These are phyloP conservation scores for Thalassiosira exigua DNA, from an alignment of 352 stramenopile species.

Conservation along the genomic window DNA sequence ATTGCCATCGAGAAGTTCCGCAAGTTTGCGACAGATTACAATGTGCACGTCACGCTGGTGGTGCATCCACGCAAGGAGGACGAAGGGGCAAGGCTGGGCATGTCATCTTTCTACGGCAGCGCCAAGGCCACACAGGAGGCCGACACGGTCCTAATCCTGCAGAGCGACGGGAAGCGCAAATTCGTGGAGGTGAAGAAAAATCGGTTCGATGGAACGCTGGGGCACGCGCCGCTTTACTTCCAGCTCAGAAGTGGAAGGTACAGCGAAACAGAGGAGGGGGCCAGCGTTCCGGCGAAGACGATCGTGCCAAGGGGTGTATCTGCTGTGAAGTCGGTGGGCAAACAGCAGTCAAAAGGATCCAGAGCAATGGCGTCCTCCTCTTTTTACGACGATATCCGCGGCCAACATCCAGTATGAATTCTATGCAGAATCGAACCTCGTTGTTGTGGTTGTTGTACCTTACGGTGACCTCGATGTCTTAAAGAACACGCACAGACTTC, in stretches of 20 bases:
- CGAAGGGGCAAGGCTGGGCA: conserved; percentile 86
- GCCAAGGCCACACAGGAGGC: conserved; percentile 99
- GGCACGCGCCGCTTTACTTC: conserved; percentile 71
- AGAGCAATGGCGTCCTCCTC: conserved; percentile 15
- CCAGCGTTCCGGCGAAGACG: conserved; percentile 19
- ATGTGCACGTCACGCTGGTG: conserved; percentile 98
- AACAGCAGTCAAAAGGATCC: conserved; percentile 4
- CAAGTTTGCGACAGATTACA: conserved; percentile 96
- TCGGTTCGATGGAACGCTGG: conserved; percentile 81
- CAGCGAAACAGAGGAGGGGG: conserved; percentile 47
- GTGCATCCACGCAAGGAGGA: conserved; percentile 99
- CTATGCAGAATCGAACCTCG: no score
- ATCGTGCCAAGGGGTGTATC: conserved; percentile 33
- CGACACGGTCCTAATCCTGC: conserved; percentile 99
- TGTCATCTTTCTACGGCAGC: conserved; percentile 97
- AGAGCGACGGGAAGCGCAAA: conserved; percentile 88
- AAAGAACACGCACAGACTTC: no score
- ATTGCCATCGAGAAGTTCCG: conserved; percentile 93
- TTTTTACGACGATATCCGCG: conserved; percentile 45
- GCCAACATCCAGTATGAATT: conserved; percentile 49
- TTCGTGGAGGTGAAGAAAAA: conserved; percentile 94
- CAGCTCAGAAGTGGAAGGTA: conserved; percentile 78
- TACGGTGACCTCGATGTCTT: no score
- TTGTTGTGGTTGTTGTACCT: no score
- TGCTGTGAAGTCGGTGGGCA: conserved; percentile 27